These are phyloP conservation scores for Aspergillus awamori DNA, from an alignment of 2,329 filamentous ascomycete species.

Conservation along the genomic window DNA sequence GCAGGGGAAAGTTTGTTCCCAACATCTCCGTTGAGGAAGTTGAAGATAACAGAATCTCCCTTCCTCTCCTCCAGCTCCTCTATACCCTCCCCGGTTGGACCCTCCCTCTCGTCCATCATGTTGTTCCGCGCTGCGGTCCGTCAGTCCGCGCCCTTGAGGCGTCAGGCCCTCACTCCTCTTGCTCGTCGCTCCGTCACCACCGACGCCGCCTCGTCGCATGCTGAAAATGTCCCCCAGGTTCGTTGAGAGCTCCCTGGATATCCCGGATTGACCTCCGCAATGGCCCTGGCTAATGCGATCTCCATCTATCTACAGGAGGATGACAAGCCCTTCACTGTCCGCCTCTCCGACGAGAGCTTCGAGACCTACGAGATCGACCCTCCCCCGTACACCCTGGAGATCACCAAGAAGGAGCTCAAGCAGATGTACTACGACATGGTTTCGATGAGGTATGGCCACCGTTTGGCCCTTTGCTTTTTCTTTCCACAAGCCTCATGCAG, in stretches of 20 bases:
- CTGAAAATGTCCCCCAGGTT: constrained; percentile 76
- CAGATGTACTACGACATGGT: constrained; percentile 99
- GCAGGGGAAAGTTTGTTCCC: constrained; percentile 39
- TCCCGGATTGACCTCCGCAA: not conserved
- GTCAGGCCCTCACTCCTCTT: constrained; percentile 49
- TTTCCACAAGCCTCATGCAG: not conserved
- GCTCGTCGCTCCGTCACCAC: constrained; percentile 83
- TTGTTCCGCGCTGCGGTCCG: constrained; percentile 70
- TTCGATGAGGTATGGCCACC: constrained; percentile 72
- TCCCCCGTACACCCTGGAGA: constrained; percentile 85
- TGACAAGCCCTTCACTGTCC: constrained; percentile 88
- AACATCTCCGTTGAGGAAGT: constrained; percentile 33
- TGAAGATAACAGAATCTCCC: constrained; percentile 36
- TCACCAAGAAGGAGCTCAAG: constrained; percentile 97
- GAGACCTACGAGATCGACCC: constrained; percentile 99
- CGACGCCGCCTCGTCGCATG: constrained; percentile 87
- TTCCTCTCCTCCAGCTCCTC: constrained; percentile 17
- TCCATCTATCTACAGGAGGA: constrained; percentile 66
- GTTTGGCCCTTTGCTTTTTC: not conserved
- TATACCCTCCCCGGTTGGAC: constrained; percentile 35
- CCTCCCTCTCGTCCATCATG: constrained; percentile 54
- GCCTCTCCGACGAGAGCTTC: constrained; percentile 96
- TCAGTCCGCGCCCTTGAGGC: constrained; percentile 60
- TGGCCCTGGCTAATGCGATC: constrained; percentile 25
- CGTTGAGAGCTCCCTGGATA: constrained; percentile 48